Evolutionary conservation across 202 grass and related monocot genomes (phyloP), one percentile per base, ranked within the genome.

Genomic region (Schoenoplectus tabernaemontani): DNA sequence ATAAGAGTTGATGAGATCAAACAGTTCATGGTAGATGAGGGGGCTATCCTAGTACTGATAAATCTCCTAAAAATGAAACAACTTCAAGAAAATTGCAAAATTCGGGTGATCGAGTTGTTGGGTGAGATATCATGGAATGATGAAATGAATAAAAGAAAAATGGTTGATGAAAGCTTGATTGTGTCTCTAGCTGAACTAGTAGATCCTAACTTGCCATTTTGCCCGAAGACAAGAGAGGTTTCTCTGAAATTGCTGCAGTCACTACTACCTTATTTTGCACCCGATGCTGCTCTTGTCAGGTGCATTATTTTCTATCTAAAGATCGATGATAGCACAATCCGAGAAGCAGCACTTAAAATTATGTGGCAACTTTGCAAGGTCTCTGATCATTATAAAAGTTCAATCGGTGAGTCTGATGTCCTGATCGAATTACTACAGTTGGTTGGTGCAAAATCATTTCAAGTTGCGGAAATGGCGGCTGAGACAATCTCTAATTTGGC

Each of bases 1-100:
- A 89, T 85, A 78, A 83, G 81, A 74, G 89, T 92, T 64, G 91
- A 98, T 8, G 95, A 95, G 82, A 91, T 98, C 19, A 95, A 87
- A 76, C 59, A 66, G 74, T 98, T 92, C 78, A 92, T 98, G 86
- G 84, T 92, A 77, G 89, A 98, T 50, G 81, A 87, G 56, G 95
- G 87, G 8, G 86, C 78, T 24, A 88, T 95, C 42, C 86, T 48
- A 1, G 86, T 87, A 53, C 64, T 98, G 32, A 83, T 87, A 19
- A 90, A 89, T 56, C 95, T 98, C 44, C 82, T 87, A 15, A 85
- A 87, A 68, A 85, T 86, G 66, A 89, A 85, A 57, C 82, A 92
- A 32, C 8, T 65, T 65, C 59, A 80, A 42, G 95, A 94, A 67
- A 54, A 61, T 0, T 82, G 80, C 9, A 86, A 94, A 74, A 87